phyloP scores from a whole-genome alignment of 352 stramenopile genomes.

The Peronosclerospora sorghi region DNA sequence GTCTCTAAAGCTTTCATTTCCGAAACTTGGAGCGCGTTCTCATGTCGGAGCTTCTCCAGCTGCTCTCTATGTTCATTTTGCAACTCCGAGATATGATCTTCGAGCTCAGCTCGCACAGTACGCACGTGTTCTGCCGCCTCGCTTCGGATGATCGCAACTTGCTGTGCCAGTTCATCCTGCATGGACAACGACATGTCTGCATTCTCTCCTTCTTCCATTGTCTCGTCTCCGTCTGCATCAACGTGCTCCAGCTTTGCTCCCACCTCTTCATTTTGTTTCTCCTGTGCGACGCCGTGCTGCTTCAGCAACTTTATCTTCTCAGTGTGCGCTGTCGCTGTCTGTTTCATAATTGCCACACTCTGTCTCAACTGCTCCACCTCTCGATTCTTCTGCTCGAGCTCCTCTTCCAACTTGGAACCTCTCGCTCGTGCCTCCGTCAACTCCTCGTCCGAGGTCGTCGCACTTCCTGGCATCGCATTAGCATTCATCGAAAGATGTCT shows the following conservation, averaged over 20 bases:
- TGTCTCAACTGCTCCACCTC: slow-evolving; percentile 61
- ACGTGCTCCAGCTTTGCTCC: slow-evolving; percentile 1
- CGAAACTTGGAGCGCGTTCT: slow-evolving; percentile 46
- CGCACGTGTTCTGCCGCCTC: slow-evolving; percentile 56
- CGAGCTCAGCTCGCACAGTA: slow-evolving; percentile 41
- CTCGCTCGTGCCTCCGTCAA: slow-evolving; percentile 33
- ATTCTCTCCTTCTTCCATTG: slow-evolving; percentile 25
- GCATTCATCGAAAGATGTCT: slow-evolving; percentile 6
- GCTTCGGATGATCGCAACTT: slow-evolving; percentile 39
- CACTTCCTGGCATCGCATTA: not conserved
- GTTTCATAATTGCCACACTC: slow-evolving; percentile 39
- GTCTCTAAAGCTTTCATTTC: slow-evolving; percentile 54
- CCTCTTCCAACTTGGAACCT: slow-evolving; percentile 52
- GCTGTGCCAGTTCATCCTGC: slow-evolving; percentile 32
- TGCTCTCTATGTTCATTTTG: slow-evolving; percentile 44
- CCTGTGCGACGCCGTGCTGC: slow-evolving; percentile 12
- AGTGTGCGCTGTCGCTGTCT: slow-evolving; percentile 18
- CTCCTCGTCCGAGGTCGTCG: slow-evolving; percentile 23
- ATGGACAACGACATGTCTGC: slow-evolving; percentile 3
- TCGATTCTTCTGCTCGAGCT: slow-evolving; percentile 59
- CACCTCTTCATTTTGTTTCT: slow-evolving; percentile 9
- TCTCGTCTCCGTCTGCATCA: slow-evolving; percentile 14
- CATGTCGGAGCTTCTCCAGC: slow-evolving; percentile 37
- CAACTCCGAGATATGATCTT: slow-evolving; percentile 50
- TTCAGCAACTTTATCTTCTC: slow-evolving; percentile 23